A percentile compares a stretch with the other conserved stretches of the same genome.
Evolutionary conservation across 805 yeast genomes (phyloP).

Genomic region (Barnettozyma pratensis): DNA sequence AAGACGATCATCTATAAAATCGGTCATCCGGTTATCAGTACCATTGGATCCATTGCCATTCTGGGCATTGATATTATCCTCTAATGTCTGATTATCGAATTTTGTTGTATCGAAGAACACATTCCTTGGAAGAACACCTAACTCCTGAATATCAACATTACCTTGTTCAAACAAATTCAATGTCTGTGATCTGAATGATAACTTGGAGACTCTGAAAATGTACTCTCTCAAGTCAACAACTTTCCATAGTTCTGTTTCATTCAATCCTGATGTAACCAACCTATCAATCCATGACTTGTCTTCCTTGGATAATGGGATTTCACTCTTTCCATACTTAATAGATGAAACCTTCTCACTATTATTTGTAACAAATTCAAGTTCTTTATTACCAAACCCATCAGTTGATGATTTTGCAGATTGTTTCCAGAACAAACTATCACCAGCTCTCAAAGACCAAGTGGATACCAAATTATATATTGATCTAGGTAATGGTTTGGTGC

Average conservation of each 20-base stretch:
- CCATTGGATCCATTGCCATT: constrained; percentile 5
- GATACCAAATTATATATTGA: constrained; percentile 58
- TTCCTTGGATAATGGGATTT: constrained; percentile 53
- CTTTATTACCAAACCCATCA: constrained; percentile 43
- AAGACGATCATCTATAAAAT: constrained; percentile 9
- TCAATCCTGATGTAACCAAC: constrained; percentile 67
- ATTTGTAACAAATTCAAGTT: constrained; percentile 26
- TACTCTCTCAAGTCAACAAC: constrained; percentile 65
- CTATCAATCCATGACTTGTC: constrained; percentile 73
- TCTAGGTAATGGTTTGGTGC: constrained; percentile 62
- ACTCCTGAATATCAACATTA: constrained; percentile 25
- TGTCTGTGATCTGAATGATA: constrained; percentile 29
- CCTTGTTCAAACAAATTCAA: constrained; percentile 7
- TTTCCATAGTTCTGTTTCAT: constrained; percentile 78
- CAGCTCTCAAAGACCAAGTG: constrained; percentile 66
- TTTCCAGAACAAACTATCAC: constrained; percentile 79
- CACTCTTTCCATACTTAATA: constrained; percentile 35
- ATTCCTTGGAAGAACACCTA: constrained; percentile 42
- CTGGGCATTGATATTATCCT: background rate
- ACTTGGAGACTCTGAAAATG: constrained; percentile 50
- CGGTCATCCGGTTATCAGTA: background rate
- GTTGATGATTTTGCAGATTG: constrained; percentile 32
- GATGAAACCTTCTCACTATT: constrained; percentile 20
- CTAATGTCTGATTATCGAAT: constrained; percentile 14
- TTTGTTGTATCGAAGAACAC: constrained; percentile 43